Percentiles rank a stretch among this genome's conserved stretches.
phyloP scores from a whole-genome alignment of 176 grass and related monocot genomes.

The Carex scoparia region DNA sequence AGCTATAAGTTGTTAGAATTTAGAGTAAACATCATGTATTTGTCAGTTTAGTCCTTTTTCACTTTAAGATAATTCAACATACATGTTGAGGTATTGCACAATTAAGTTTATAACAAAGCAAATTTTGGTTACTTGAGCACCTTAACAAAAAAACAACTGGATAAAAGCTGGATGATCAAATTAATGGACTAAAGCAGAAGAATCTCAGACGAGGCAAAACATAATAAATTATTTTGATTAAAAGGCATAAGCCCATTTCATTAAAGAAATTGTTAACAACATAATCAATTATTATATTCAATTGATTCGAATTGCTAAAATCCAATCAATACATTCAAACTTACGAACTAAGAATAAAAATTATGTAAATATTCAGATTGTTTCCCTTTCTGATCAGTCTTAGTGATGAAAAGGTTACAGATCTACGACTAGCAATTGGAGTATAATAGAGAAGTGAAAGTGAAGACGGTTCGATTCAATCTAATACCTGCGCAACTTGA shows the following conservation, averaged over 20 bases:
- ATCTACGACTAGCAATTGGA: not conserved
- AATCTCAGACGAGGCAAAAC: not conserved
- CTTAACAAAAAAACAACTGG: not conserved
- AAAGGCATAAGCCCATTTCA: too few relatives aligned
- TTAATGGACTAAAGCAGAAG: not conserved
- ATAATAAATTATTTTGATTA: not conserved
- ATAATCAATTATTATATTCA: not conserved
- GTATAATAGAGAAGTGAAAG: not conserved
- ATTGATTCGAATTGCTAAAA: not conserved
- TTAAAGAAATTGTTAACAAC: too few relatives aligned
- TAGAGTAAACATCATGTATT: not conserved
- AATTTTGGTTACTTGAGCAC: not conserved
- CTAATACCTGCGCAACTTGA: conserved; percentile 21
- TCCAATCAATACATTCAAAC: not conserved
- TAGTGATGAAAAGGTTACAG: not conserved
- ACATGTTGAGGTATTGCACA: not conserved
- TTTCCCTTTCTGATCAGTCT: not conserved
- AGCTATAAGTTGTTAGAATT: not conserved
- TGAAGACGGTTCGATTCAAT: not conserved
- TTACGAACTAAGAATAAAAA: not conserved
- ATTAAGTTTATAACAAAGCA: not conserved
- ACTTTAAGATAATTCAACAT: not conserved
- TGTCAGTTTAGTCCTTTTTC: not conserved
- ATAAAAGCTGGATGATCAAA: not conserved
- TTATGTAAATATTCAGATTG: not conserved